Evolutionary conservation across 169 alveolate species (phyloP).

Genomic region (Theileria equi): DNA sequence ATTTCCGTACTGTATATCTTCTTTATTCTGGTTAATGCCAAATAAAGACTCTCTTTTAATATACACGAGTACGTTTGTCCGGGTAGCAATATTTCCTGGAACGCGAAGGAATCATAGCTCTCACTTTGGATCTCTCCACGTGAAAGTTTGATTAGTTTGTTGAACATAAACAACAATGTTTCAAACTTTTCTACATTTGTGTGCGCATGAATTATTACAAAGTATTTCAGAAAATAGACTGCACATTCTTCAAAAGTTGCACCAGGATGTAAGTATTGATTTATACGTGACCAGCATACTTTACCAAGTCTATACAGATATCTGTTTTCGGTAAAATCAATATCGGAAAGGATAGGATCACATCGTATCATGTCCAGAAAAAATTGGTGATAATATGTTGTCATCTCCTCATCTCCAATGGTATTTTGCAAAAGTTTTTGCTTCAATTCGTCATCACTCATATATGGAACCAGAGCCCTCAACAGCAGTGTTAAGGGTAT

Average conservation of each 20-base stretch:
- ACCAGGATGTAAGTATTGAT: constrained; percentile 82
- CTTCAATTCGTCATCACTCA: constrained; percentile 63
- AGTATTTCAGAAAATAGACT: constrained; percentile 85
- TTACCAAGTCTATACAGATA: constrained; percentile 80
- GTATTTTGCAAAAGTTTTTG: constrained; percentile 64
- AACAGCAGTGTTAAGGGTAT: constrained; percentile 49
- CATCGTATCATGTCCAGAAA: constrained; percentile 64
- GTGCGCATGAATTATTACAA: constrained; percentile 90
- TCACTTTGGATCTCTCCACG: constrained; percentile 78
- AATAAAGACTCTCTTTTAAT: constrained; percentile 75
- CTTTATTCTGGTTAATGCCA: constrained; percentile 59
- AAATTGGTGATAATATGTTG: constrained; percentile 56
- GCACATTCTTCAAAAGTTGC: constrained; percentile 94
- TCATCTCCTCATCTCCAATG: constrained; percentile 58
- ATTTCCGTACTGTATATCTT: constrained; percentile 61
- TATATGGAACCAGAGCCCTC: constrained; percentile 51
- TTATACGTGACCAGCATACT: constrained; percentile 73
- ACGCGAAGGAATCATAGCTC: constrained; percentile 80
- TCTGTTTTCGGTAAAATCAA: constrained; percentile 80
- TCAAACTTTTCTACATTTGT: constrained; percentile 91
- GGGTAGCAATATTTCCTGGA: constrained; percentile 80
- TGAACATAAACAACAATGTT: constrained; percentile 90
- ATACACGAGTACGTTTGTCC: constrained; percentile 79
- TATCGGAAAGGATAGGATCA: constrained; percentile 73
- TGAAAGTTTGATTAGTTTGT: constrained; percentile 89